Conservation (phyloP, 2,329 filamentous ascomycete genomes). For the Cercospora beticola region DNA sequence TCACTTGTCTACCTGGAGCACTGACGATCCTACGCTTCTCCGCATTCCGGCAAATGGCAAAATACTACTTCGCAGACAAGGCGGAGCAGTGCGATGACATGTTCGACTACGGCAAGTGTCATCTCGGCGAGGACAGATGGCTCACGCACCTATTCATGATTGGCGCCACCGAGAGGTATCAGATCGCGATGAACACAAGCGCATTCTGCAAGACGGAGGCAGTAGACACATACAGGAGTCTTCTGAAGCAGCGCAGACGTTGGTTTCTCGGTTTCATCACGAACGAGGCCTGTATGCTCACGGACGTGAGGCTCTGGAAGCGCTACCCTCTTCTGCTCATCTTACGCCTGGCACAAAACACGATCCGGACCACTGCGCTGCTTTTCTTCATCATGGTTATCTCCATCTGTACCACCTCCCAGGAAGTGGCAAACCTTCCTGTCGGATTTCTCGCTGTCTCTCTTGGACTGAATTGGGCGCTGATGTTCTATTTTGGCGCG, state of each 20-base stretch:
- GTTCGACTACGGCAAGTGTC: constrained; percentile 94
- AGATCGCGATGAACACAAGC: constrained; percentile 96
- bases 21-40: constrained; percentile 94
- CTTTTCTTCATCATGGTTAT: constrained; percentile 93
- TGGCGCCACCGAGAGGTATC: constrained; percentile 84
- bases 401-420: constrained; percentile 80
- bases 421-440: constrained; percentile 73
- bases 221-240: constrained; percentile 78
- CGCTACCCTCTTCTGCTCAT: constrained; percentile 83
- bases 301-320: constrained; percentile 86
- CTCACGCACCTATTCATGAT: constrained; percentile 99
- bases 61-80: constrained; percentile 97
- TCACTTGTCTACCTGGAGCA: constrained; percentile 93
- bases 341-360: constrained; percentile 92
- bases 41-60: constrained; percentile 93
- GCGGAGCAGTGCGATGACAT: constrained; percentile 92
- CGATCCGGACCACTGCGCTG: constrained; percentile 88
- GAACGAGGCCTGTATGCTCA: constrained; percentile 98
- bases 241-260: constrained; percentile 89
- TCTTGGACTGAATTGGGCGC: constrained; percentile 85
- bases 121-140: constrained; percentile 94
- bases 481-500: constrained; percentile 94
- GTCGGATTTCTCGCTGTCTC: constrained; percentile 93
- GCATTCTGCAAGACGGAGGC: constrained; percentile 99
- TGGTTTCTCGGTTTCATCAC: constrained; percentile 99